Percentiles rank a stretch among this genome's conserved stretches.
phyloP scores from a whole-genome alignment of 2,329 filamentous ascomycete species.

The Ceratocystis albifundus region DNA sequence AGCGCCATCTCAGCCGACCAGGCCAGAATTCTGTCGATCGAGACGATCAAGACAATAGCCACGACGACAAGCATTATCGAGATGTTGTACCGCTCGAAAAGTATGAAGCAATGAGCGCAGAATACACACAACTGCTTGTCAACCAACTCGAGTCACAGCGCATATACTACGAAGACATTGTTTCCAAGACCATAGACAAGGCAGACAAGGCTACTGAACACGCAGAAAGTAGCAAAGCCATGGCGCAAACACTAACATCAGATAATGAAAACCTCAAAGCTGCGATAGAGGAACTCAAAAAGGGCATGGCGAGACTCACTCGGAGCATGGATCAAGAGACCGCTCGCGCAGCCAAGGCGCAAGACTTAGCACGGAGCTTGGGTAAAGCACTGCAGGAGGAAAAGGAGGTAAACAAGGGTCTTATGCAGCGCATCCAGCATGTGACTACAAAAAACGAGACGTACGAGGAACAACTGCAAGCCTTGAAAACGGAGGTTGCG shows the following conservation, averaged over 20 bases:
- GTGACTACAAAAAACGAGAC: slow-evolving; percentile 51
- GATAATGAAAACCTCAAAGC: slow-evolving; percentile 22
- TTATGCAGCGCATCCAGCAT: slow-evolving; percentile 72
- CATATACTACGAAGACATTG: slow-evolving; percentile 84
- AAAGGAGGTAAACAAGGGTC: slow-evolving; percentile 66
- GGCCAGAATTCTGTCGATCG: slow-evolving; percentile 26
- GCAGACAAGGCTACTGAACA: slow-evolving; percentile 59
- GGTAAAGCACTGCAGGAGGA: slow-evolving; percentile 73
- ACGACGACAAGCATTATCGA: slow-evolving; percentile 31
- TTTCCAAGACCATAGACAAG: slow-evolving; percentile 82
- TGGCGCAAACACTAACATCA: slow-evolving; percentile 28
- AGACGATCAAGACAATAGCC: slow-evolving; percentile 24
- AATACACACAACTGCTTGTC: slow-evolving; percentile 89
- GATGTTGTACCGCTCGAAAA: slow-evolving; percentile 62
- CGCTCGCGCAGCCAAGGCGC: slow-evolving; percentile 57
- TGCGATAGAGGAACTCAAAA: slow-evolving; percentile 24
- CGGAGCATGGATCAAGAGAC: slow-evolving; percentile 59
- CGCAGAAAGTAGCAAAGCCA: slow-evolving; percentile 49
- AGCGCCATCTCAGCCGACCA: slow-evolving; percentile 26
- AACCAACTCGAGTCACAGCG: slow-evolving; percentile 88
- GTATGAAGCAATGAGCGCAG: slow-evolving; percentile 68
- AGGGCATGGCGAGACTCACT: slow-evolving; percentile 36
- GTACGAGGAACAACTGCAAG: slow-evolving; percentile 46
- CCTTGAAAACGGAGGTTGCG: slow-evolving; percentile 49
- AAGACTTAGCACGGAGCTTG: slow-evolving; percentile 63